These are phyloP conservation scores for Metroxylon sagu DNA, from an alignment of 176 grass and related monocot species.

Conservation along the genomic window DNA sequence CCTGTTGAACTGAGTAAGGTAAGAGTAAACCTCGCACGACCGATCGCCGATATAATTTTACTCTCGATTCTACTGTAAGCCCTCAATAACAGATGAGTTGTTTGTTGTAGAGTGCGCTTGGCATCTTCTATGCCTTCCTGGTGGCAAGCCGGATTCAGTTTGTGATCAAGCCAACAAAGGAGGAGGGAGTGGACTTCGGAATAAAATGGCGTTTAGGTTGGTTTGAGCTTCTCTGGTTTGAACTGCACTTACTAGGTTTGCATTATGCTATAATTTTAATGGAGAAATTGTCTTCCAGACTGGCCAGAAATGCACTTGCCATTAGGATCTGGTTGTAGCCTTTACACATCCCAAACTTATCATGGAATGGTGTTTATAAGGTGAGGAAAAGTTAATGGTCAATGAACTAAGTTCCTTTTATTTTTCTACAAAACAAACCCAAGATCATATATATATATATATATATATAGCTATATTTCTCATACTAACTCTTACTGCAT, in stretches of 20 bases:
- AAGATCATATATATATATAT: no score
- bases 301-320: conserved; percentile 42
- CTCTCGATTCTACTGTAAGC: no score
- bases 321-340: conserved; percentile 39
- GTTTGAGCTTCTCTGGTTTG: background rate
- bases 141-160: conserved; percentile 40
- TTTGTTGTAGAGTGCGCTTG: conserved; percentile 29
- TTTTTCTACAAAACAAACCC: no score
- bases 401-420: no score
- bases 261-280: no score
- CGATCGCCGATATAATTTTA: no score
- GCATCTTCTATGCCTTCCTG: conserved; percentile 37
- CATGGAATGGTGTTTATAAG: conserved; percentile 43
- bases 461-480: no score
- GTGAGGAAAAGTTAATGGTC: conserved; percentile 18
- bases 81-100: background rate
- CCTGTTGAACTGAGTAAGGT: conserved; percentile 35
- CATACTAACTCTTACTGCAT: no score
- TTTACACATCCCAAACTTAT: conserved; percentile 45
- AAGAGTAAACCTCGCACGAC: background rate
- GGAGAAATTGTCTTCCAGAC: conserved; percentile 29
- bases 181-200: conserved; percentile 52
- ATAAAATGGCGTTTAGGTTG: conserved; percentile 45
- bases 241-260: no score
- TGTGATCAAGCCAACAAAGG: conserved; percentile 38